Conservation (phyloP, 2,329 filamentous ascomycete species). For the Sclerotiophoma versabilis region DNA sequence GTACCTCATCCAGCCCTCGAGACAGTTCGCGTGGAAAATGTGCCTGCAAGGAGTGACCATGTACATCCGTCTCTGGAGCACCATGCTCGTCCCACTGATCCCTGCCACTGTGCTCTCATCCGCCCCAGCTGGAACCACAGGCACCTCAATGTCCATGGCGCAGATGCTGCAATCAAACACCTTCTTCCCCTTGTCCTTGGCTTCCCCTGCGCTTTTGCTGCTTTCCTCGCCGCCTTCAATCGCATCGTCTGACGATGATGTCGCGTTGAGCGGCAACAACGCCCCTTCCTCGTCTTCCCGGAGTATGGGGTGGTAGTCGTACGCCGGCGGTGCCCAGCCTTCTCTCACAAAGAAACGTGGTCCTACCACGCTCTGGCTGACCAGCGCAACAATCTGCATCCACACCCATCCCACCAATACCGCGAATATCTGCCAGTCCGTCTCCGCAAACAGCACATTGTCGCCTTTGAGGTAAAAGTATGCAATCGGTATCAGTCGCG, state of each 20-base stretch:
- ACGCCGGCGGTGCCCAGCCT: slow-evolving; percentile 72
- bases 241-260: slow-evolving; percentile 30
- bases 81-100: slow-evolving; percentile 58
- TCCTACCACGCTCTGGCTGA: slow-evolving; percentile 82
- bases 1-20: slow-evolving; percentile 97
- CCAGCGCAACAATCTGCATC: slow-evolving; percentile 82
- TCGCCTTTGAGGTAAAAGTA: slow-evolving; percentile 83
- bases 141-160: slow-evolving; percentile 88
- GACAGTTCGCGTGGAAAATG: slow-evolving; percentile 89
- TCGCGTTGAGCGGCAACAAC: slow-evolving; percentile 75
- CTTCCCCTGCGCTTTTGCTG: slow-evolving; percentile 46
- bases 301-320: slow-evolving; percentile 93
- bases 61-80: slow-evolving; percentile 82
- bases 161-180: slow-evolving; percentile 94
- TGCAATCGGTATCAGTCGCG: slow-evolving; percentile 79
- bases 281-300: slow-evolving; percentile 83
- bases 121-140: slow-evolving; percentile 68
- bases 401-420: slow-evolving; percentile 80
- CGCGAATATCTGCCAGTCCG: slow-evolving; percentile 70
- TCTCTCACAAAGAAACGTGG: slow-evolving; percentile 84
- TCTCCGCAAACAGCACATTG: slow-evolving; percentile 81
- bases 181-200: slow-evolving; percentile 62
- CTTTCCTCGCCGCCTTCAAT: slow-evolving; percentile 5
- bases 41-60: slow-evolving; percentile 98
- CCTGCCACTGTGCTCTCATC: slow-evolving; percentile 17